Percentiles rank a stretch among this genome's conserved stretches.
These are phyloP conservation scores for Lactarius evosmus DNA, from an alignment of 768 basidiomycete genomes.

Conservation along the genomic window DNA sequence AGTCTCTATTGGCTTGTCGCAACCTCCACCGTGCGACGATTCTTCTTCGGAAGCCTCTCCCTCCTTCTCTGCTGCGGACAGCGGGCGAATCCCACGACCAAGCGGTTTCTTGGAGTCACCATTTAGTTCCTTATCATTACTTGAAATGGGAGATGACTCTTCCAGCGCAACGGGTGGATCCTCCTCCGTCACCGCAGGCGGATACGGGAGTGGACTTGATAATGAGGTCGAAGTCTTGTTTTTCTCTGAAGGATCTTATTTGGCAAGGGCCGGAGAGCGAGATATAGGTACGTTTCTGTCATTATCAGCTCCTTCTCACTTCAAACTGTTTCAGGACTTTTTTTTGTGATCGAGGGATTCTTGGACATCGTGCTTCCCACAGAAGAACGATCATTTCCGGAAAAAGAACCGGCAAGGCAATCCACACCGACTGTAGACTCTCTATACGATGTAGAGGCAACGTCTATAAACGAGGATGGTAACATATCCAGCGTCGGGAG, in stretches of 20 bases:
- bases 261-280: conserved; percentile 87
- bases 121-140: conserved; percentile 68
- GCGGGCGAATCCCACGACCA: conserved; percentile 32
- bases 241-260: conserved; percentile 79
- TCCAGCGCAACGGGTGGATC: conserved; percentile 63
- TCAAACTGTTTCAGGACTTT: conserved; percentile 52
- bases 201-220: conserved; percentile 78
- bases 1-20: conserved; percentile 91
- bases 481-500: conserved; percentile 18
- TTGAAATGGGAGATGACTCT: conserved; percentile 69
- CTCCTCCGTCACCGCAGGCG: conserved; percentile 44
- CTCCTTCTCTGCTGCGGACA: conserved; percentile 48
- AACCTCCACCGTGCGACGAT: conserved; percentile 71
- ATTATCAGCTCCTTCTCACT: neutral
- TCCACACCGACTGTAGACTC: conserved; percentile 18
- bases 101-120: conserved; percentile 52
- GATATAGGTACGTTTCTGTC: conserved; percentile 59
- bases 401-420: conserved; percentile 18
- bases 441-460: conserved; percentile 22
- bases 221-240: conserved; percentile 96
- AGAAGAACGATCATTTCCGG: conserved; percentile 31
- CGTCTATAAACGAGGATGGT: conserved; percentile 20
- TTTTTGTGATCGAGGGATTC: conserved; percentile 95
- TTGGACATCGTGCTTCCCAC: conserved; percentile 82
- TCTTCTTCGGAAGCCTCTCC: conserved; percentile 69